phyloP scores from a whole-genome alignment of 2,329 filamentous ascomycete species.

The Dothideomycetes sp. region DNA sequence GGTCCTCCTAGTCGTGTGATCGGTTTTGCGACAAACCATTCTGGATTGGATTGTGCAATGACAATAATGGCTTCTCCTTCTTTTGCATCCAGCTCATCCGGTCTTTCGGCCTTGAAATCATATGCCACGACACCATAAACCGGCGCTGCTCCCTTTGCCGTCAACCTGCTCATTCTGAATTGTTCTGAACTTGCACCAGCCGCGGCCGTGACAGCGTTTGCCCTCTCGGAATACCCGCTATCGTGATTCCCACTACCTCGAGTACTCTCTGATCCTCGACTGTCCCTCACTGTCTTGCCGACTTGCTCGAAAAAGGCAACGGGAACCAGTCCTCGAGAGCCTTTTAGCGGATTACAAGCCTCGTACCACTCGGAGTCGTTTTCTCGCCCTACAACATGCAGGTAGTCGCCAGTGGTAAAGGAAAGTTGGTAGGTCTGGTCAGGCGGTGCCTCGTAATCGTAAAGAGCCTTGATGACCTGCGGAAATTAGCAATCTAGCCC shows the following conservation, averaged over 20 bases:
- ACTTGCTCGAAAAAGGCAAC: slow-evolving; percentile 89
- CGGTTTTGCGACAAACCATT: slow-evolving; percentile 99
- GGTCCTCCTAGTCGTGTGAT: slow-evolving; percentile 93
- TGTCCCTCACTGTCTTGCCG: slow-evolving; percentile 85
- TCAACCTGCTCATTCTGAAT: slow-evolving; percentile 24
- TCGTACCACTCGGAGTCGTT: slow-evolving; percentile 97
- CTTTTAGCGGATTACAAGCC: slow-evolving; percentile 87
- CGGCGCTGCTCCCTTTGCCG: slow-evolving; percentile 62
- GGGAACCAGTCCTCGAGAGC: slow-evolving; percentile 81
- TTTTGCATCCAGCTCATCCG: slow-evolving; percentile 93
- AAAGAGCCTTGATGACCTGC: slow-evolving; percentile 90
- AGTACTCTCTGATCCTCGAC: slow-evolving; percentile 40
- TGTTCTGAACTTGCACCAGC: slow-evolving; percentile 33
- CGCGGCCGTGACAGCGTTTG: too few species aligned
- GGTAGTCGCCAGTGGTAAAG: slow-evolving; percentile 93
- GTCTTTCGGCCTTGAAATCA: slow-evolving; percentile 86
- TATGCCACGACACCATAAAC: slow-evolving; percentile 97
- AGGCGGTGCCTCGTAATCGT: slow-evolving; percentile 69
- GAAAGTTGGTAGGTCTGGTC: slow-evolving; percentile 52
- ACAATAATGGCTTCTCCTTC: slow-evolving; percentile 95
- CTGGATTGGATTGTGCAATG: slow-evolving; percentile 94
- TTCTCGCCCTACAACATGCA: slow-evolving; percentile 93
- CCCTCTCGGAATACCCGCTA: slow-evolving; percentile 74
- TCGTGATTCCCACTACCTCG: slow-evolving; percentile 59
- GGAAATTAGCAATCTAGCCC: too few species aligned